Base-by-base conservation (phyloP, 2,329 filamentous ascomycete genomes). In the Colletotrichum graminicola region DNA sequence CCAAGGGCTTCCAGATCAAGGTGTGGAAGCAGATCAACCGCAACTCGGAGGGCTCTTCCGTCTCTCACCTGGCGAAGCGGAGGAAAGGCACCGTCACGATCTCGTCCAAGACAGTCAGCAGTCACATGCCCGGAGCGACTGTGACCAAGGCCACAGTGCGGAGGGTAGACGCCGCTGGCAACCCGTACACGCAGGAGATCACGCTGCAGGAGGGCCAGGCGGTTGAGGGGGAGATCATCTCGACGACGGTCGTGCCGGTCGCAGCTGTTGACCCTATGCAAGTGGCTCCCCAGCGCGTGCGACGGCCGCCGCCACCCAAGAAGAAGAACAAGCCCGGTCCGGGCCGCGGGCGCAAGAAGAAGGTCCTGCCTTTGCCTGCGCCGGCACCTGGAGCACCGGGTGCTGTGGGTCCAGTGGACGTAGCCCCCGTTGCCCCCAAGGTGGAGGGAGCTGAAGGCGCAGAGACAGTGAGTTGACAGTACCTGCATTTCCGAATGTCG, bases 171-270 rank as follows among this genome's bases (percentile, higher is more conserved):
- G 91, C 92, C 5, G 89, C 90, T 1, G 95, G 95, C 32, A 95
- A 95, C 76, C 88, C 93, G 12, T 94, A 93, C 72, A 91, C 95
- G 2, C 94, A 96, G 79, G 94, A 97, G 76, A 90, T 96, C 10
- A 92, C 94, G 26, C 87, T 97, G 5, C 89, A 90, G 6, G 93
- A 95, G 68, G 94, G 94, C 0, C 93, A 96, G 78, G 84, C 85
- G 6, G 88, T 97, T 0, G 93, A 95, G 74, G 94, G 94, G 67
- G 94, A 97, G 78, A 91, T 97, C 62, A 89, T 94, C 70, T 86
- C 88, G 0, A 89, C 87, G 1, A 86, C 86, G 8, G 82, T 89
- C 21, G 84, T 90, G 45, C 81, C 85, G 0, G 86, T 86, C 2
- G 85, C 86, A 7, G 87, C 87, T 1, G 92, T 86, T 82, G 86